Evolutionary conservation across 2,329 filamentous ascomycete genomes (phyloP).

Genomic region (Fusarium piperis): DNA sequence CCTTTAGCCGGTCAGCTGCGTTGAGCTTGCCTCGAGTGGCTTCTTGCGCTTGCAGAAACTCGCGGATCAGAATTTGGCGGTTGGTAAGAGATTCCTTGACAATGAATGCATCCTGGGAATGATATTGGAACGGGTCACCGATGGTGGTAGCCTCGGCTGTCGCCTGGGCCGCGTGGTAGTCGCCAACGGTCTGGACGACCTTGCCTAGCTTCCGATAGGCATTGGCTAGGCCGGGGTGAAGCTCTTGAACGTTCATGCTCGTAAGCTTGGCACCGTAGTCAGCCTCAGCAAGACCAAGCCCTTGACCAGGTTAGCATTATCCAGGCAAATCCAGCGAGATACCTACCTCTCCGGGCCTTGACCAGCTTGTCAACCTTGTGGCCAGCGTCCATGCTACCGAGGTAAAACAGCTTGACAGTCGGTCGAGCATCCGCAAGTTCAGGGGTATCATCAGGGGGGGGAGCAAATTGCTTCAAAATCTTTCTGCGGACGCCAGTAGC

Average conservation of each 20-base stretch:
- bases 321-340: background rate
- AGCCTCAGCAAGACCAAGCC: constrained; percentile 88
- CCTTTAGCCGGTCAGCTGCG: constrained; percentile 88
- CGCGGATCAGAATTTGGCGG: constrained; percentile 93
- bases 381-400: constrained; percentile 94
- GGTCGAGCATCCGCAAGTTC: constrained; percentile 91
- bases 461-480: constrained; percentile 97
- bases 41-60: constrained; percentile 91
- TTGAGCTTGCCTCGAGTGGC: constrained; percentile 82
- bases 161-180: constrained; percentile 95
- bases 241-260: constrained; percentile 88
- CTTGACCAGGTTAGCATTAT: constrained; percentile 58
- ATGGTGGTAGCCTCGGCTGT: constrained; percentile 96
- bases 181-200: constrained; percentile 90
- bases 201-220: constrained; percentile 96
- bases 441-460: constrained; percentile 95
- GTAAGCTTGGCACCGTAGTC: constrained; percentile 93
- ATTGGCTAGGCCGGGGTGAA: constrained; percentile 84
- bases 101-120: constrained; percentile 95
- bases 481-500: constrained; percentile 95
- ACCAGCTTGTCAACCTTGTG: constrained; percentile 97
- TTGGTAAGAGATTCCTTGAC: constrained; percentile 99
- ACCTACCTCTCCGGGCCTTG: constrained; percentile 85
- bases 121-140: constrained; percentile 92
- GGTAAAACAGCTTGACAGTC: constrained; percentile 93